A percentile compares a stretch with the other conserved stretches of the same genome.
Evolutionary conservation across 108 stramenopile species (phyloP).

Genomic region (Stephanodiscus minutulus): DNA sequence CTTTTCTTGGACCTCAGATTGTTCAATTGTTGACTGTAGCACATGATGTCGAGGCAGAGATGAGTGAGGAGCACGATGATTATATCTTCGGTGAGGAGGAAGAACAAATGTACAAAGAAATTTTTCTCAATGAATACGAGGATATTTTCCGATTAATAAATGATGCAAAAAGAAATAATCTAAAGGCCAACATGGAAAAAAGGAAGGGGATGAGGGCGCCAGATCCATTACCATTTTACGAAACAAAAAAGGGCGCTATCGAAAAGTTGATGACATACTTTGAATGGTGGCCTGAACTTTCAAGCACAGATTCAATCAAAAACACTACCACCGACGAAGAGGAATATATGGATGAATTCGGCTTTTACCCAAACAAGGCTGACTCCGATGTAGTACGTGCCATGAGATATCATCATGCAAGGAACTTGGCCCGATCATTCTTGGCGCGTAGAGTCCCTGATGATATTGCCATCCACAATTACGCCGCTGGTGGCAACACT

Average conservation of each 20-base stretch:
- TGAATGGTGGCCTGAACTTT: conserved; percentile 27
- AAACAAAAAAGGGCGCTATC: conserved; percentile 61
- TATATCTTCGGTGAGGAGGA: conserved; percentile 29
- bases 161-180: neutral
- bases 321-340: conserved; percentile 30
- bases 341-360: conserved; percentile 50
- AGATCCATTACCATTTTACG: conserved; percentile 49
- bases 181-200: conserved; percentile 6
- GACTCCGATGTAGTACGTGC: conserved; percentile 41
- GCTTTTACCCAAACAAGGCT: conserved; percentile 40
- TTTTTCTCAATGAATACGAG: conserved; percentile 28
- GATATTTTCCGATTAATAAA: conserved; percentile 20
- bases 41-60: conserved; percentile 52
- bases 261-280: conserved; percentile 48
- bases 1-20: conserved; percentile 56
- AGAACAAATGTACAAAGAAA: conserved; percentile 30
- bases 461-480: conserved; percentile 2
- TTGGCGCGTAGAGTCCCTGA: conserved; percentile 47
- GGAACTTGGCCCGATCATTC: conserved; percentile 68
- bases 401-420: conserved; percentile 77
- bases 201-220: conserved; percentile 39
- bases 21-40: conserved; percentile 55
- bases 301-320: neutral
- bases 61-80: conserved; percentile 34
- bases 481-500: neutral